phyloP scores from a whole-genome alignment of 1,139 yeast species.

The Geotrichum fermentans region DNA sequence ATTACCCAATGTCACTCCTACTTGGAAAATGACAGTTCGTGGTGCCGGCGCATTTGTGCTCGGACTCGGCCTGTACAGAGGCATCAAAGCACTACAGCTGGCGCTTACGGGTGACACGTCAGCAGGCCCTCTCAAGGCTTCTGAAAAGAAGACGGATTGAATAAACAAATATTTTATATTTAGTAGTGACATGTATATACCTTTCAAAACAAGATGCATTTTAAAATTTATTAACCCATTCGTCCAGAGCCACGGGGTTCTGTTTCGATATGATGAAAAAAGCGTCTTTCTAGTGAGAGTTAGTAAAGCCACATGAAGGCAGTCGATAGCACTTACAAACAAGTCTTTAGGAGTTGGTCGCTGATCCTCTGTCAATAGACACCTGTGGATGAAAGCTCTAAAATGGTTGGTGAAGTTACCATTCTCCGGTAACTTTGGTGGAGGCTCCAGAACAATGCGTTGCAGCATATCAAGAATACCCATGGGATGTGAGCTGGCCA shows the following conservation, averaged over 20 bases:
- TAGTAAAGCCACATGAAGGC: background rate
- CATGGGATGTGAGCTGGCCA: slow-evolving; percentile 49
- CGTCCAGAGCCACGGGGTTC: slow-evolving; percentile 44
- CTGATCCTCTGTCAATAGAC: slow-evolving; percentile 62
- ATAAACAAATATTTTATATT: background rate
- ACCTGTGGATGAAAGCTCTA: slow-evolving; percentile 60
- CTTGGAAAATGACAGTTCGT: slow-evolving; percentile 57
- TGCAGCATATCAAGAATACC: slow-evolving; percentile 88
- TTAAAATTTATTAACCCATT: slow-evolving; percentile 45
- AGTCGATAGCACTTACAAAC: slow-evolving; percentile 26
- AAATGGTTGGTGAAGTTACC: slow-evolving; percentile 44
- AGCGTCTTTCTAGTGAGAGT: slow-evolving; percentile 34
- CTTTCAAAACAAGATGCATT: background rate
- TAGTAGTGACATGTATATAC: background rate
- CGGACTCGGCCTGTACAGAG: slow-evolving; percentile 53
- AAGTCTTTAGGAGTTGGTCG: slow-evolving; percentile 63
- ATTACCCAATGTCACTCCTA: slow-evolving; percentile 40
- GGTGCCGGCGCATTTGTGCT: slow-evolving; percentile 50
- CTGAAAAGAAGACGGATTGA: background rate
- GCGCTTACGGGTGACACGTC: slow-evolving; percentile 1
- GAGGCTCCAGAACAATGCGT: slow-evolving; percentile 86
- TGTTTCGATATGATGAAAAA: slow-evolving; percentile 46
- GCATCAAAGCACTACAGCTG: slow-evolving; percentile 46
- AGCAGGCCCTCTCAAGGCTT: background rate
- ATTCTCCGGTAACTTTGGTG: slow-evolving; percentile 60